phyloP scores from a whole-genome alignment of 1,139 yeast genomes.

The Taphrina sp. region DNA sequence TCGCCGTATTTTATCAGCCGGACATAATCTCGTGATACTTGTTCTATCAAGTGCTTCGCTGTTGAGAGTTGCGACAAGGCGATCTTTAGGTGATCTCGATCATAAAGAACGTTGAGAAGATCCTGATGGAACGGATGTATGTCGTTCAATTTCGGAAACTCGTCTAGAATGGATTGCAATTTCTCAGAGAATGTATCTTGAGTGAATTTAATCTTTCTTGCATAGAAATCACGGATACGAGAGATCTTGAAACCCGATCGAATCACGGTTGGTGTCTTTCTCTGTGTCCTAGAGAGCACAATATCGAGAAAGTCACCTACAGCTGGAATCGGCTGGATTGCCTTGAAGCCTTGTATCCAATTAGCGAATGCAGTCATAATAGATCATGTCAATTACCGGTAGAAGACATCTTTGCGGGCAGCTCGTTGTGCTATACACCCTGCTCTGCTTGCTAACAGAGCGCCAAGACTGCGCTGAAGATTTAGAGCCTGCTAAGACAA shows the following conservation, averaged over 20 bases:
- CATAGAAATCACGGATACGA: constrained; percentile 95
- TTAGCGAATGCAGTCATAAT: no score
- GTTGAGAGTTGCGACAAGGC: constrained; percentile 93
- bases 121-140: constrained; percentile 98
- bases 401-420: constrained; percentile 6
- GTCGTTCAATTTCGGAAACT: constrained; percentile 95
- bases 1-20: constrained; percentile 95
- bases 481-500: no score
- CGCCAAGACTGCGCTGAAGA: no score
- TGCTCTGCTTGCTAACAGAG: no score
- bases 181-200: constrained; percentile 95
- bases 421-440: no score
- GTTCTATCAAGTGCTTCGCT: constrained; percentile 91
- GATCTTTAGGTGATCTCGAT: constrained; percentile 95
- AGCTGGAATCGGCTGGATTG: constrained; percentile 35
- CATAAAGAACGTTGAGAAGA: constrained; percentile 94
- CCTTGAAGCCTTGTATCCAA: constrained; percentile 25
- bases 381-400: constrained; percentile 1
- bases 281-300: constrained; percentile 92
- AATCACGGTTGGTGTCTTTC: constrained; percentile 80
- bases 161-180: constrained; percentile 75
- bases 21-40: constrained; percentile 90
- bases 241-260: constrained; percentile 95
- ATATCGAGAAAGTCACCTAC: constrained; percentile 68
- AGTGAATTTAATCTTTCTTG: constrained; percentile 95